Evolutionary conservation across 441 rosid genomes (phyloP).

Genomic region (Gossypium laxum): DNA sequence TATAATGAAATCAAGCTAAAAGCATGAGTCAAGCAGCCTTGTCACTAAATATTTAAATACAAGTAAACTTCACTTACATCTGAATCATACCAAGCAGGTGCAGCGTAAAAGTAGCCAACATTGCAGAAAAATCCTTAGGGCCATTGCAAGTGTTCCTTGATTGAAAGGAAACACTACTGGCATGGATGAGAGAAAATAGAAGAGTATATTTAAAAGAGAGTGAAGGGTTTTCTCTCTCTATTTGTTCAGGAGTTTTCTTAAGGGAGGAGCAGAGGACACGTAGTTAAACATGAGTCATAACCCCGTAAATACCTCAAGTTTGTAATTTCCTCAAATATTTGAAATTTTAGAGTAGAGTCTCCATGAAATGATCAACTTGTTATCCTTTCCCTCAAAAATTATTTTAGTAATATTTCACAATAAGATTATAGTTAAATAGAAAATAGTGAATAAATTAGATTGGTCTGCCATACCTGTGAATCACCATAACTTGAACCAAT

Average conservation of each 20-base stretch:
- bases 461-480: conserved; percentile 57
- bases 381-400: background rate
- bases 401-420: background rate
- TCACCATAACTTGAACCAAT: conserved; percentile 98
- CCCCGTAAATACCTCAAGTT: background rate
- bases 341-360: background rate
- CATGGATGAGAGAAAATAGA: background rate
- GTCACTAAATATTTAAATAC: background rate
- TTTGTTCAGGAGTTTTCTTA: background rate
- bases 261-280: background rate
- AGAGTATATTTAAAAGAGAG: background rate
- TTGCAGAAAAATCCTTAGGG: background rate
- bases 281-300: conserved; percentile 1
- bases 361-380: background rate
- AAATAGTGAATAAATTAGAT: background rate
- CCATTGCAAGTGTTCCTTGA: background rate
- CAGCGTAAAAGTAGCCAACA: background rate
- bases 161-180: background rate
- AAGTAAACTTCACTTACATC: background rate
- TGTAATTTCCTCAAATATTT: background rate
- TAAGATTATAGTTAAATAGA: background rate
- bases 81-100: background rate
- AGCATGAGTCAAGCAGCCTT: conserved; percentile 1
- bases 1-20: background rate
- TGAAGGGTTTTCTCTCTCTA: background rate